A percentile compares a stretch with the other conserved stretches of the same genome.
These are phyloP conservation scores for Exutisphaerella laricina DNA, from an alignment of 2,329 filamentous ascomycete genomes.

Conservation along the genomic window DNA sequence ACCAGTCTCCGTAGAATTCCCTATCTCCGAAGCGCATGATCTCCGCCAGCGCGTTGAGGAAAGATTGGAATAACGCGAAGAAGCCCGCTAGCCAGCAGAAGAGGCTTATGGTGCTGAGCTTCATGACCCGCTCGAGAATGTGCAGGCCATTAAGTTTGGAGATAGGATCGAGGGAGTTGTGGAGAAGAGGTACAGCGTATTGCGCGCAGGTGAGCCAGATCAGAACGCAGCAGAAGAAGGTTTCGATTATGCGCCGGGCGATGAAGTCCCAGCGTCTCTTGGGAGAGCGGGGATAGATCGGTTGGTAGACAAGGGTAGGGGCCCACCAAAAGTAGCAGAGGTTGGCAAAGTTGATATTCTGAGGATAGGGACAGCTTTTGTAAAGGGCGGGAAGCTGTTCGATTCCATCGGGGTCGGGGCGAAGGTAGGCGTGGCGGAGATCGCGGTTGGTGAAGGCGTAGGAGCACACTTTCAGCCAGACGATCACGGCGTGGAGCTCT, in stretches of 20 bases:
- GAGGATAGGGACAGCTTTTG: conserved; percentile 74
- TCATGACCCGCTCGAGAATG: conserved; percentile 85
- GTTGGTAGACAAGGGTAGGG: conserved; percentile 93
- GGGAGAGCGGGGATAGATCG: conserved; percentile 81
- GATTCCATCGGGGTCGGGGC: conserved; percentile 61
- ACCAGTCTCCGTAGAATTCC: conserved; percentile 96
- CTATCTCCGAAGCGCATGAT: conserved; percentile 85
- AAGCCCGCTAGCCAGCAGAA: conserved; percentile 98
- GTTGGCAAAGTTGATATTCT: conserved; percentile 83
- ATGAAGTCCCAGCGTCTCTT: conserved; percentile 85
- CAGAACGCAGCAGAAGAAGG: conserved; percentile 63
- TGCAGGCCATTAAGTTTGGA: conserved; percentile 70
- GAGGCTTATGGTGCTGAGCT: conserved; percentile 89
- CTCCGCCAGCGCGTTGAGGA: conserved; percentile 86
- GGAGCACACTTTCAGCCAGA: conserved; percentile 92
- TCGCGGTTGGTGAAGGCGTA: conserved; percentile 97
- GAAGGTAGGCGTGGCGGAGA: conserved; percentile 78
- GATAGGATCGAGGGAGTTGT: conserved; percentile 86
- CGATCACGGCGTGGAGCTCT: conserved; percentile 86
- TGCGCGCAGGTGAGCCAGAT: conserved; percentile 95
- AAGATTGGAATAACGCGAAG: conserved; percentile 91
- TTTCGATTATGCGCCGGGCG: conserved; percentile 71
- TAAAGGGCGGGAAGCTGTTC: conserved; percentile 76
- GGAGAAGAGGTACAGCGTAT: conserved; percentile 83
- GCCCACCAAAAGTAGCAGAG: conserved; percentile 97